A percentile compares a stretch with the other conserved stretches of the same genome.
Evolutionary conservation across 192 early-diverging fungal species (phyloP).

Genomic region (Lunasporangiospora selenospora): DNA sequence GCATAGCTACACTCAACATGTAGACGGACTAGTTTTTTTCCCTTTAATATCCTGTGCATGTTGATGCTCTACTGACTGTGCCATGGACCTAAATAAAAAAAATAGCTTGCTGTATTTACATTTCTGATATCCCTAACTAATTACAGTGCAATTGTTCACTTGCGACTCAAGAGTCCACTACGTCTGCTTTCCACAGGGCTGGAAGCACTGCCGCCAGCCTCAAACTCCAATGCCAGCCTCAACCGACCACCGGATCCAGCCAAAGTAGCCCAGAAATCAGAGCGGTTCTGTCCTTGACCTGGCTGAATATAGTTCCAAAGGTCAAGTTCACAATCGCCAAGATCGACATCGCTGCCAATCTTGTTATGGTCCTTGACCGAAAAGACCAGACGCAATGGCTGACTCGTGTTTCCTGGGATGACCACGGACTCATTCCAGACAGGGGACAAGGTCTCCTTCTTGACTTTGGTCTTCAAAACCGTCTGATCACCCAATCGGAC

Average conservation of each 20-base stretch:
- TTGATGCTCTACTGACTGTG: no score
- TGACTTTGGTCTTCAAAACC: conserved; percentile 63
- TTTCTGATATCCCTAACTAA: no score
- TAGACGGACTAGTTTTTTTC: no score
- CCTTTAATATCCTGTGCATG: no score
- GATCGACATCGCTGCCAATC: conserved; percentile 58
- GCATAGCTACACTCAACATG: no score
- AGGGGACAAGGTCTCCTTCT: conserved; percentile 71
- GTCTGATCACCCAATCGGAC: conserved; percentile 61
- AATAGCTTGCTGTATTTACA: no score
- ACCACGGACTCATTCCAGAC: conserved; percentile 56
- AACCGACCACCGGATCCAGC: neutral
- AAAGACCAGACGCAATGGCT: conserved; percentile 51
- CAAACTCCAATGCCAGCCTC: conserved; percentile 1
- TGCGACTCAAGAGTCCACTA: no score
- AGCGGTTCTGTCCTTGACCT: neutral
- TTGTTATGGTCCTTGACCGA: conserved; percentile 71
- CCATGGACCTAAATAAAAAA: no score
- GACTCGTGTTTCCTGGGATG: neutral
- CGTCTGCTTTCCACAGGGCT: no score
- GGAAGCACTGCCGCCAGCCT: no score
- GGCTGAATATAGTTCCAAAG: conserved; percentile 50
- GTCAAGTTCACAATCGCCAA: conserved; percentile 63
- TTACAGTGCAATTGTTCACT: no score
- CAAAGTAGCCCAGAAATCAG: conserved; percentile 15